Evolutionary conservation across 2,329 filamentous ascomycete genomes (phyloP).

Genomic region (Ophiostoma tasmaniense): DNA sequence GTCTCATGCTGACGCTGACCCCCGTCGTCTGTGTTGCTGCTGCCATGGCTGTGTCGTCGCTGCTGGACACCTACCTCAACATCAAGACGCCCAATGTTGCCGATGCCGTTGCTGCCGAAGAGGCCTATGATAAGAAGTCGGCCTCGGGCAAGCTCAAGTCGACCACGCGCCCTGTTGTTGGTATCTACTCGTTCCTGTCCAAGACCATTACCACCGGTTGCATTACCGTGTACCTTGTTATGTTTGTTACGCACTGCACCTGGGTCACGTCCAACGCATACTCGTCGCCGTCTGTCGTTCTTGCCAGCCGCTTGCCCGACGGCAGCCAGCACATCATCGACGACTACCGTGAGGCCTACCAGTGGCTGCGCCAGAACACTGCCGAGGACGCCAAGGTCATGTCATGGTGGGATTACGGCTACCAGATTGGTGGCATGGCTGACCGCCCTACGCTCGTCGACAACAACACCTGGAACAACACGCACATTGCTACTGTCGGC

Average conservation of each 20-base stretch:
- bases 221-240: constrained; percentile 70
- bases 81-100: constrained; percentile 52
- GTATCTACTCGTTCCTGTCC: constrained; percentile 72
- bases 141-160: constrained; percentile 51
- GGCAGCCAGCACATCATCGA: constrained; percentile 98
- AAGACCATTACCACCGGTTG: constrained; percentile 68
- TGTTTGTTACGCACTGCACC: constrained; percentile 96
- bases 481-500: constrained; percentile 95
- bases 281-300: constrained; percentile 92
- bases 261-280: constrained; percentile 99
- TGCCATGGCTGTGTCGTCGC: constrained; percentile 76
- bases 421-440: constrained; percentile 99
- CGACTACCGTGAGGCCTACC: constrained; percentile 97
- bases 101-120: constrained; percentile 35
- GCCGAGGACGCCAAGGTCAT: constrained; percentile 93
- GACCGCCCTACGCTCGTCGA: constrained; percentile 94
- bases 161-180: constrained; percentile 60
- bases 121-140: constrained; percentile 46
- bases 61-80: constrained; percentile 78
- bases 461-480: constrained; percentile 99
- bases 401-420: constrained; percentile 99
- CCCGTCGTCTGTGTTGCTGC: constrained; percentile 93
- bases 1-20: constrained; percentile 94
- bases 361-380: constrained; percentile 98
- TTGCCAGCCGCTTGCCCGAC: constrained; percentile 86